These are phyloP conservation scores for Pleurotus sapidus DNA, from an alignment of 768 basidiomycete species.

Conservation along the genomic window DNA sequence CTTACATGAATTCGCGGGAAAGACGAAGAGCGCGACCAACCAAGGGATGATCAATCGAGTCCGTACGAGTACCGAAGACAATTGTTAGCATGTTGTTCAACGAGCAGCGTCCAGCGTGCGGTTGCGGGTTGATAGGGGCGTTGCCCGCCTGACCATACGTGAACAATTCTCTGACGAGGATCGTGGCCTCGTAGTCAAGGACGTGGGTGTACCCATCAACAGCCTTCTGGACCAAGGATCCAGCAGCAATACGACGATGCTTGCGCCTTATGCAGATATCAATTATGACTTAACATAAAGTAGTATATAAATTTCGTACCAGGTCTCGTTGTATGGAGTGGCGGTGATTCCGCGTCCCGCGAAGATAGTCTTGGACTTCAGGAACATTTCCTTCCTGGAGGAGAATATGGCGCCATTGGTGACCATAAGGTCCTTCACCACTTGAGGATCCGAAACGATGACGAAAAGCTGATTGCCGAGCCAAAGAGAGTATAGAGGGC, in stretches of 20 bases:
- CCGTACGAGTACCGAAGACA: conserved; percentile 39
- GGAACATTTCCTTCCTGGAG: conserved; percentile 41
- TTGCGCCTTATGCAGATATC: conserved; percentile 26
- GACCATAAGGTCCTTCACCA: conserved; percentile 42
- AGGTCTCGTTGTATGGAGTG: conserved; percentile 39
- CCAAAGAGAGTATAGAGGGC: conserved; percentile 41
- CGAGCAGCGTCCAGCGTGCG: conserved; percentile 35
- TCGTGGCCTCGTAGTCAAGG: conserved; percentile 36
- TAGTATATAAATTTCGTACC: too few relatives aligned
- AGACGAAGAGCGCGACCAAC: conserved; percentile 32
- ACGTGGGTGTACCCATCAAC: conserved; percentile 32
- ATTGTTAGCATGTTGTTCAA: conserved; percentile 45
- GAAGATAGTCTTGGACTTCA: conserved; percentile 44
- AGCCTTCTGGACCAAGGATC: conserved; percentile 28
- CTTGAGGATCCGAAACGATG: conserved; percentile 39
- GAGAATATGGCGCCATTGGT: conserved; percentile 44
- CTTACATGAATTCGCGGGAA: conserved; percentile 44
- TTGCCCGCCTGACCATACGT: conserved; percentile 25
- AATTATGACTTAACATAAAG: too few relatives aligned
- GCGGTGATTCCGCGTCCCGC: conserved; percentile 41
- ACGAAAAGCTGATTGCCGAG: conserved; percentile 47
- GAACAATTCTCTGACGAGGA: conserved; percentile 36
- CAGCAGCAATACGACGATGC: conserved; percentile 37
- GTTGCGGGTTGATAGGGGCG: conserved; percentile 34
- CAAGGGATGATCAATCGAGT: conserved; percentile 32